These are phyloP conservation scores for Rubia yunnanensis DNA, from an alignment of 257 asterid genomes.

Conservation along the genomic window DNA sequence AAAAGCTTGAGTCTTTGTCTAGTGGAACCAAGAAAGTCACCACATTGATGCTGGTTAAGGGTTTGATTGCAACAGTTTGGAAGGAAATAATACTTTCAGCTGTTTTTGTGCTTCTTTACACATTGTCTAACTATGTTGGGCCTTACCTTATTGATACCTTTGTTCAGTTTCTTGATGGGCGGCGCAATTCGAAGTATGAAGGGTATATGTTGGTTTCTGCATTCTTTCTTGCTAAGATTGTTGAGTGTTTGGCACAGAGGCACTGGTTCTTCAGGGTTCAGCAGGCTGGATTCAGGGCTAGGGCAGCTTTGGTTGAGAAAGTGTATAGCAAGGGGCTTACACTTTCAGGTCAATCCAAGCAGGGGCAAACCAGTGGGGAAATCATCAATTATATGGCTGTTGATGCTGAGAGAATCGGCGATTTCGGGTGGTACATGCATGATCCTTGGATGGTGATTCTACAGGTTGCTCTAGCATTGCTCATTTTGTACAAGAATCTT, in stretches of 20 bases:
- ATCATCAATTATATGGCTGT: slow-evolving; percentile 79
- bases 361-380: slow-evolving; percentile 70
- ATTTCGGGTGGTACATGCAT: slow-evolving; percentile 78
- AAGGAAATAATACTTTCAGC: slow-evolving; percentile 46
- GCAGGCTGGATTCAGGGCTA: slow-evolving; percentile 69
- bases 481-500: slow-evolving; percentile 54
- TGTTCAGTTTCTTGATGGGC: slow-evolving; percentile 65
- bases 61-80: slow-evolving; percentile 46
- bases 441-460: slow-evolving; percentile 72
- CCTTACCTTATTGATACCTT: slow-evolving; percentile 70
- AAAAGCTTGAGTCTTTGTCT: slow-evolving; percentile 35
- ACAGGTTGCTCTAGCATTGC: slow-evolving; percentile 56
- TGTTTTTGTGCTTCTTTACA: slow-evolving; percentile 33
- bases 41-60: slow-evolving; percentile 61
- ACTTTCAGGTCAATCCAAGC: slow-evolving; percentile 60
- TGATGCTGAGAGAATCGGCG: slow-evolving; percentile 82
- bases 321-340: slow-evolving; percentile 66
- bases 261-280: slow-evolving; percentile 70
- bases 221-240: slow-evolving; percentile 55
- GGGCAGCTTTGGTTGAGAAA: slow-evolving; percentile 73
- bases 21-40: slow-evolving; percentile 36
- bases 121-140: slow-evolving; percentile 58
- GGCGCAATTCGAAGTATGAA: slow-evolving; percentile 32
- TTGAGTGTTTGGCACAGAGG: slow-evolving; percentile 63
- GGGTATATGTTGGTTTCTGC: slow-evolving; percentile 49